Evolutionary conservation across 352 stramenopile genomes (phyloP), one percentile per base, ranked within the genome.

Genomic region (Globisporangium spinosum): DNA sequence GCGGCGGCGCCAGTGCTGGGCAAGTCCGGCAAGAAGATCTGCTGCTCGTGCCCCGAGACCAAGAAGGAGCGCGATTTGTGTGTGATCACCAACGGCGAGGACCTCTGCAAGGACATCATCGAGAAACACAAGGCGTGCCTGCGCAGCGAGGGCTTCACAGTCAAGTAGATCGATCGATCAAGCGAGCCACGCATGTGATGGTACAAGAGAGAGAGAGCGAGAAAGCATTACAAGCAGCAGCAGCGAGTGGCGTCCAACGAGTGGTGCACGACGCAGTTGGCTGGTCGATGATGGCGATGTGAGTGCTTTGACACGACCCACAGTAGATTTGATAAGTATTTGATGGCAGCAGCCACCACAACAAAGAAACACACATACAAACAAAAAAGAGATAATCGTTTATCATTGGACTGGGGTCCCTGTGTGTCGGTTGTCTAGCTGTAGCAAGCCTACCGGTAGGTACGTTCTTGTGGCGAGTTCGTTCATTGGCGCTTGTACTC

Each of bases 21-120:
- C 70, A 99, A 98, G 82, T 98, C 94, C 0, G 95, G 96, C 69
- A 98, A 98, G 82, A 98, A 98, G 79, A 99, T 99, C 70, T 99
- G 97, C 80, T 99, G 97, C 78, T 98, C 93, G 58, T 99, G 97
- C 72, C 97, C 97, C 22, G 97, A 98, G 29, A 99, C 96, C 34
- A 98, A 98, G 79, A 80, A 97, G 75, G 91, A 79, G 64, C 89
- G 94, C 54, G 94, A 98, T 70, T 70, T 97, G 64, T 98, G 94
- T 80, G 85, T 98, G 60, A 79, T 98, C 59, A 90, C 71, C 66
- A 97, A 98, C 75, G 94, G 94, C 67, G 80, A 98, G 69, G 91
- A 98, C 1, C 60, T 84, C 69, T 99, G 97, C 81, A 89, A 94
- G 65, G 94, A 98, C 47, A 76, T 98, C 49, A 99, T 99, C 69